phyloP scores from a whole-genome alignment of 805 yeast genomes.

The Candida rishiriensis region DNA sequence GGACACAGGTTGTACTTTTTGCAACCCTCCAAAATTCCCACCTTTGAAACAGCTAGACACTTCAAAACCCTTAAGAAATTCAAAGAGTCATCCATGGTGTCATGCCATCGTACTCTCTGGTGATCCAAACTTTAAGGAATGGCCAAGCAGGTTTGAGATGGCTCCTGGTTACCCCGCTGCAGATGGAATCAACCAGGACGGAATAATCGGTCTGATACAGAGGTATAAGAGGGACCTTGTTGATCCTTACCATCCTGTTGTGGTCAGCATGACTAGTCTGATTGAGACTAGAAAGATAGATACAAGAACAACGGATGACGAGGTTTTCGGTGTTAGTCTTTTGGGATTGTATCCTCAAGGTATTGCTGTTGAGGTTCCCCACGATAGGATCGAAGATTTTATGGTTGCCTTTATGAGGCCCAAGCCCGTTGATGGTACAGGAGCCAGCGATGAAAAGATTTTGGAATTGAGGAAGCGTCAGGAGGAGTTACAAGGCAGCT shows the following conservation, averaged over 20 bases:
- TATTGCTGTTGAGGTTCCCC: conserved; percentile 33
- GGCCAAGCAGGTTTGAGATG: conserved; percentile 51
- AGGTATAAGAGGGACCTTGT: conserved; percentile 28
- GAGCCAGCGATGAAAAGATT: conserved; percentile 1
- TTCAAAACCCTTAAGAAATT: conserved; percentile 35
- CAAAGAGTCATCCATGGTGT: conserved; percentile 49
- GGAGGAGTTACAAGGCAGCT: conserved; percentile 10
- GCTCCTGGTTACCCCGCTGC: conserved; percentile 29
- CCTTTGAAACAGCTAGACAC: no score
- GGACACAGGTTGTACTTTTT: conserved; percentile 59
- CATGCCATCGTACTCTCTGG: conserved; percentile 53
- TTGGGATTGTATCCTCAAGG: conserved; percentile 53
- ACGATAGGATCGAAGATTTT: conserved; percentile 29
- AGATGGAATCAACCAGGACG: conserved; percentile 4
- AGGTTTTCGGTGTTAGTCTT: background rate
- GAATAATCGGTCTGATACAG: conserved; percentile 39
- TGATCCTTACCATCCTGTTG: conserved; percentile 45
- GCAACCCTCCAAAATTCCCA: no score
- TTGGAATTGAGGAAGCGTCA: conserved; percentile 1
- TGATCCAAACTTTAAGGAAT: conserved; percentile 29
- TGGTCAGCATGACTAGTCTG: conserved; percentile 39
- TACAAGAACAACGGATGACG: background rate
- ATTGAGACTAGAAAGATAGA: background rate
- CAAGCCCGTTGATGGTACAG: conserved; percentile 15
- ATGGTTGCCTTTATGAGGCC: conserved; percentile 40